Evolutionary conservation across 2,329 filamentous ascomycete genomes (phyloP).

Genomic region (Monosporascus cannonballus): DNA sequence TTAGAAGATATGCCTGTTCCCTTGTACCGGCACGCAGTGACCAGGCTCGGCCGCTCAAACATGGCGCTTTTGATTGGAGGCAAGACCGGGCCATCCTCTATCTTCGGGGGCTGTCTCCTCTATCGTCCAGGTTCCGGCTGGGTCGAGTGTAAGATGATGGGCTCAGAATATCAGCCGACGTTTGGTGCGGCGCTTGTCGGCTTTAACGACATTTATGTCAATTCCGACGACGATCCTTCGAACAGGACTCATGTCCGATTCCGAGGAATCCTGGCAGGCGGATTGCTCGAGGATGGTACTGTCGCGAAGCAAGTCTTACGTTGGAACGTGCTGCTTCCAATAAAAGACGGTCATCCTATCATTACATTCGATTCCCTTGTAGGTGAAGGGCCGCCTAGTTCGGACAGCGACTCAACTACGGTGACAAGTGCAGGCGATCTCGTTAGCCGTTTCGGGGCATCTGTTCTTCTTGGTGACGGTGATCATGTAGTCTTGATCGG

Average conservation of each 20-base stretch:
- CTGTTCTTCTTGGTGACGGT: conserved; percentile 22
- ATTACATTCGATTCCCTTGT: conserved; percentile 22
- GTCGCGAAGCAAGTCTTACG: conserved; percentile 57
- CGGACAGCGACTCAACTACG: conserved; percentile 3
- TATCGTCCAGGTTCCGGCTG: conserved; percentile 44
- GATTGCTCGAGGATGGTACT: conserved; percentile 59
- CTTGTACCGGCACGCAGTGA: conserved; percentile 69
- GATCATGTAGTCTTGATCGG: conserved; percentile 32
- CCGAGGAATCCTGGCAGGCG: conserved; percentile 63
- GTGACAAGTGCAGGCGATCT: conserved; percentile 5
- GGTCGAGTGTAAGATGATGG: conserved; percentile 34
- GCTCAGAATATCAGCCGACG: conserved; percentile 26
- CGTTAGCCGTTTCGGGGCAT: conserved; percentile 38
- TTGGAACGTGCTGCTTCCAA: conserved; percentile 47
- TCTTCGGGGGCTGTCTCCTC: conserved; percentile 48
- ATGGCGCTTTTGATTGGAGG: conserved; percentile 57
- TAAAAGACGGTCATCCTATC: conserved; percentile 16
- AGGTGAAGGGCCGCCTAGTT: conserved; percentile 4
- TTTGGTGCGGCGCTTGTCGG: conserved; percentile 39
- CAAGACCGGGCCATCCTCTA: conserved; percentile 41
- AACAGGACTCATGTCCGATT: conserved; percentile 28
- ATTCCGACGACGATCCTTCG: conserved; percentile 5
- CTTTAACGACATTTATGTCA: conserved; percentile 17
- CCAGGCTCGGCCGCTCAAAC: conserved; percentile 41
- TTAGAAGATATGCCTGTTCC: conserved; percentile 61